Base-by-base conservation (phyloP, 2,329 filamentous ascomycete species). In the Hymenoscyphus albidus region DNA sequence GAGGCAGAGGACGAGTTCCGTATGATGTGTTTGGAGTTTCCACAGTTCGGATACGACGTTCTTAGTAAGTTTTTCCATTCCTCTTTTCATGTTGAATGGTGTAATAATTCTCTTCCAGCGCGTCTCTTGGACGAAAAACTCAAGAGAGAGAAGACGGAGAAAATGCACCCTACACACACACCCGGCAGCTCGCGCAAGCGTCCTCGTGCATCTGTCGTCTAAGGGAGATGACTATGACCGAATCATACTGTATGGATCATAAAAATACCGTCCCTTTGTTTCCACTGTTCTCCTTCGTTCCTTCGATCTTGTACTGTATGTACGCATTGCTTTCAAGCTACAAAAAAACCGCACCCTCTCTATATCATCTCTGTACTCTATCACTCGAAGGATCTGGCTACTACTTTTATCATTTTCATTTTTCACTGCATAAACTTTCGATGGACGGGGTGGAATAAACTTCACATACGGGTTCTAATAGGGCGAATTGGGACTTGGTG, bases 11-110 rank as follows among this genome's bases (percentile, higher is more conserved):
- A 86, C 6, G 91, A 96, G 78, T 97, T 97, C 84, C 87, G 88
- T 76, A 77, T 83, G 57, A 86, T 97, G 78, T 97, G 93, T 79
- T 80, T 97, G 76, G 91, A 97, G 78, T 93, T 88, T 75, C 93
- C 93, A 18, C 90, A 96, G 75, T 97, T 97, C 75, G 90, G 90
- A 74, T 97, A 93, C 80, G 93, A 97, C 77, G 91, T 98, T 63
- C 85, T 97, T 66, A 93, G 87, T 92, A 81, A 70, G 83, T 80
- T 62, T 31, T 32, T 59, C 35, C 10, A 35, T 38, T 39, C 57
- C 48, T 32, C 44, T 31, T 18, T 44, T 3, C 13, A 2, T 14
- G n/a, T 18, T 14, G 58, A 14, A n/a, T 42, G 42, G 27, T 40
- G 14, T 54, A 59, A 60, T 55, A 64, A 64, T 32, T n/a, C n/a